These are phyloP conservation scores for Pyricularia sp. DNA, from an alignment of 2,329 filamentous ascomycete genomes.

Conservation along the genomic window DNA sequence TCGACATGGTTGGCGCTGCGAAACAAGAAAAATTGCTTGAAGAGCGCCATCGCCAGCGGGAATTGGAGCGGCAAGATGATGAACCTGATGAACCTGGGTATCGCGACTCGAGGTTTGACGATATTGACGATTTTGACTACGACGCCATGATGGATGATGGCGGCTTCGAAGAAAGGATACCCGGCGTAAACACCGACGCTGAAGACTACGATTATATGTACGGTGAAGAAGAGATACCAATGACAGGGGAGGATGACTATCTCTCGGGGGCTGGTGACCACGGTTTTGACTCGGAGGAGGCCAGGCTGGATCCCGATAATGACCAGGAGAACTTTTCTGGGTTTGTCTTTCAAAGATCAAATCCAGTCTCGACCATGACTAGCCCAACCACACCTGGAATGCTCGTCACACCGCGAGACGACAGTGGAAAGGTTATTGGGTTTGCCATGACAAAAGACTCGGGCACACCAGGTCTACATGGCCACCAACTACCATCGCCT, in stretches of 20 bases:
- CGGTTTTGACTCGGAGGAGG: slow-evolving; percentile 13
- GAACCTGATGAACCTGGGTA: slow-evolving; percentile 21
- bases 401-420: slow-evolving; percentile 44
- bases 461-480: slow-evolving; percentile 21
- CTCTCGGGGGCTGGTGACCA: not conserved
- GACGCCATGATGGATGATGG: slow-evolving; percentile 58
- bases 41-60: slow-evolving; percentile 60
- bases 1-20: slow-evolving; percentile 59
- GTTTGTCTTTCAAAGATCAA: slow-evolving; percentile 48
- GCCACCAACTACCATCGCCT: slow-evolving; percentile 10
- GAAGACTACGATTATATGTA: slow-evolving; percentile 34
- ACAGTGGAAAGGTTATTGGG: slow-evolving; percentile 44
- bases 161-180: slow-evolving; percentile 58
- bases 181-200: slow-evolving; percentile 36
- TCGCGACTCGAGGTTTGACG: slow-evolving; percentile 47
- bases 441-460: slow-evolving; percentile 41
- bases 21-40: slow-evolving; percentile 61
- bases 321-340: slow-evolving; percentile 53
- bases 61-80: slow-evolving; percentile 47
- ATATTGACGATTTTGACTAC: slow-evolving; percentile 55
- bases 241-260: slow-evolving; percentile 8
- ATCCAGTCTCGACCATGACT: slow-evolving; percentile 37
- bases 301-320: slow-evolving; percentile 36
- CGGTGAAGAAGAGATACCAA: slow-evolving; percentile 13
- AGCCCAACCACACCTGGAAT: slow-evolving; percentile 40